These are phyloP conservation scores for Trametes meyenii DNA, from an alignment of 768 basidiomycete species.

Conservation along the genomic window DNA sequence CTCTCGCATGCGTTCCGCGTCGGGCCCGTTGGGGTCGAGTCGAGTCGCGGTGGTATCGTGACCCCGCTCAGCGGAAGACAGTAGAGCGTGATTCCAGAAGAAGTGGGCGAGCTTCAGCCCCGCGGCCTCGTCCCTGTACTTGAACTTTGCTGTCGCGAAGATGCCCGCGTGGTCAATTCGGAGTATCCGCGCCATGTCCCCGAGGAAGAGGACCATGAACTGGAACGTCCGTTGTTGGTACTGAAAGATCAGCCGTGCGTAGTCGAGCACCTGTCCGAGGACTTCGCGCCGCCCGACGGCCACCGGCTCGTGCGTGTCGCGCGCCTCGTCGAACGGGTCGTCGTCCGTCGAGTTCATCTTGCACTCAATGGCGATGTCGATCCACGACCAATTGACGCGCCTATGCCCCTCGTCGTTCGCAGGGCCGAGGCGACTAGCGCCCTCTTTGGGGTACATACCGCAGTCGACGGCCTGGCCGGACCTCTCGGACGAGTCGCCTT, in stretches of 20 bases:
- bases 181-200: background rate
- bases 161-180: slow-evolving; percentile 3
- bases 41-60: slow-evolving; percentile 7
- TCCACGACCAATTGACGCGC: background rate
- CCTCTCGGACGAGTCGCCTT: no score
- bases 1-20: background rate
- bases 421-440: no score
- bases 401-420: no score
- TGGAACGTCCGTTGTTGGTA: slow-evolving; percentile 4
- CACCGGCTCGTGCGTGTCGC: background rate
- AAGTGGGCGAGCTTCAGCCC: background rate
- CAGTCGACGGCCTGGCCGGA: no score
- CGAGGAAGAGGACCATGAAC: slow-evolving; percentile 11
- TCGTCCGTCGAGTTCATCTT: background rate
- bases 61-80: background rate
- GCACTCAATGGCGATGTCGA: slow-evolving; percentile 14
- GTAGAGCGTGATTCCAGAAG: background rate
- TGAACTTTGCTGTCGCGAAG: slow-evolving; percentile 7
- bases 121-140: background rate
- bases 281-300: background rate
- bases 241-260: background rate
- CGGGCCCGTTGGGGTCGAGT: background rate
- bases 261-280: slow-evolving; percentile 8
- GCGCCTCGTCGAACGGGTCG: slow-evolving; percentile 9
- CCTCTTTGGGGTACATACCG: no score